Evolutionary conservation across 2,329 filamentous ascomycete species (phyloP).

Genomic region (Calonectria henricotiae): DNA sequence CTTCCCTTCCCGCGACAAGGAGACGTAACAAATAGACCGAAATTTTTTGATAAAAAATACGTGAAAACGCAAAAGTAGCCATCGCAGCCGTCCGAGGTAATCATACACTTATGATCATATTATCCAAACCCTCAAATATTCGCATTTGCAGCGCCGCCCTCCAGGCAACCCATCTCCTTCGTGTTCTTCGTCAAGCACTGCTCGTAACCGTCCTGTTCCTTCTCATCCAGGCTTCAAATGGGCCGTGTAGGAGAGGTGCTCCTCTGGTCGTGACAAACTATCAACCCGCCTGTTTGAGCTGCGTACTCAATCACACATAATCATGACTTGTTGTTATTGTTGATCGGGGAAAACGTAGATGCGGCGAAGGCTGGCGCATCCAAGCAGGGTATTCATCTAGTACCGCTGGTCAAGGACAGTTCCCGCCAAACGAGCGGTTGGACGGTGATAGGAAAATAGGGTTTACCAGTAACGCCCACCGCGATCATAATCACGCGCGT

Average conservation of each 20-base stretch:
- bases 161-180: conserved; percentile 40
- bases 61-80: conserved; percentile 41
- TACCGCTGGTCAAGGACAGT: conserved; percentile 58
- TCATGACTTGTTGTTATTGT: conserved; percentile 40
- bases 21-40: conserved; percentile 33
- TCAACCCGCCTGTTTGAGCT: conserved; percentile 40
- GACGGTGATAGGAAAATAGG: conserved; percentile 48
- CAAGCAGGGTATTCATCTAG: conserved; percentile 54
- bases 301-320: conserved; percentile 40
- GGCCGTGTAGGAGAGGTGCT: conserved; percentile 44
- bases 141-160: conserved; percentile 41
- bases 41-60: neutral
- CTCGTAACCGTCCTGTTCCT: conserved; percentile 34
- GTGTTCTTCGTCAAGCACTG: conserved; percentile 44
- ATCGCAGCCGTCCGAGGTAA: conserved; percentile 46
- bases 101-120: conserved; percentile 53
- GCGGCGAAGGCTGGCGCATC: conserved; percentile 41
- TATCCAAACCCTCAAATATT: conserved; percentile 46
- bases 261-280: conserved; percentile 47
- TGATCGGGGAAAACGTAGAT: conserved; percentile 36
- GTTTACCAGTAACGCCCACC: conserved; percentile 69
- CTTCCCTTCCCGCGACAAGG: conserved; percentile 26
- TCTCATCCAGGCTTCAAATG: conserved; percentile 40
- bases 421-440: conserved; percentile 52
- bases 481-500: conserved; percentile 68